These are phyloP conservation scores for Millerozyma miso DNA, from an alignment of 805 yeast genomes.

Conservation along the genomic window DNA sequence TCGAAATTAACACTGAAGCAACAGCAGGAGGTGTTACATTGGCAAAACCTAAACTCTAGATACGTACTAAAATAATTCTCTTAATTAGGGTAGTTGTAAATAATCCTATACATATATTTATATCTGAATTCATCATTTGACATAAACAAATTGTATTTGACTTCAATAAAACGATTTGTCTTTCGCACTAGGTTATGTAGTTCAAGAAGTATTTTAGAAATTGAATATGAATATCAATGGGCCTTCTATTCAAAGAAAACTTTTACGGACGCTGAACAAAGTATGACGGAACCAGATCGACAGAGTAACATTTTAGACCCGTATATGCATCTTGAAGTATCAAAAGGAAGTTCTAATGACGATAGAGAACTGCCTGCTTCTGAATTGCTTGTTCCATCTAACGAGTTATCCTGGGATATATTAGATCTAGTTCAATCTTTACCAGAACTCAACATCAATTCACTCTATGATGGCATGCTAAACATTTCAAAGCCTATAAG, in stretches of 20 bases:
- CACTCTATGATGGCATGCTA: conserved; percentile 47
- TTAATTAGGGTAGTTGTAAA: too few relatives aligned
- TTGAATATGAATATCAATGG: too few relatives aligned
- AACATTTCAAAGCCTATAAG: conserved; percentile 56
- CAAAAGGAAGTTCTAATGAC: neutral
- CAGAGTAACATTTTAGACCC: neutral
- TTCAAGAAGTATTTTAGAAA: too few relatives aligned
- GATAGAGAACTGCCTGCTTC: conserved; percentile 12
- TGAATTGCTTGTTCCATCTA: conserved; percentile 59
- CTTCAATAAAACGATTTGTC: too few relatives aligned
- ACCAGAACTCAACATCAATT: conserved; percentile 38
- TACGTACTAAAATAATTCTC: too few relatives aligned
- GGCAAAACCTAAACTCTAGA: conserved; percentile 45
- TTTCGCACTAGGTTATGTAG: too few relatives aligned
- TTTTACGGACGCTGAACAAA: too few relatives aligned
- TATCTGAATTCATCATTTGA: too few relatives aligned
- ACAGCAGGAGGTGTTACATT: conserved; percentile 52
- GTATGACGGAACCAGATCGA: too few relatives aligned
- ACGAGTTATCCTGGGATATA: conserved; percentile 62
- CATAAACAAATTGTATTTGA: too few relatives aligned
- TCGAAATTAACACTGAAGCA: conserved; percentile 54
- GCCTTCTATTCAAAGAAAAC: too few relatives aligned
- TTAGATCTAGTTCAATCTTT: conserved; percentile 62
- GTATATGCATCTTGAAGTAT: neutral
- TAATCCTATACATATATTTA: too few relatives aligned